phyloP scores from a whole-genome alignment of 2,329 filamentous ascomycete species.

The Nannizzia gypsea region DNA sequence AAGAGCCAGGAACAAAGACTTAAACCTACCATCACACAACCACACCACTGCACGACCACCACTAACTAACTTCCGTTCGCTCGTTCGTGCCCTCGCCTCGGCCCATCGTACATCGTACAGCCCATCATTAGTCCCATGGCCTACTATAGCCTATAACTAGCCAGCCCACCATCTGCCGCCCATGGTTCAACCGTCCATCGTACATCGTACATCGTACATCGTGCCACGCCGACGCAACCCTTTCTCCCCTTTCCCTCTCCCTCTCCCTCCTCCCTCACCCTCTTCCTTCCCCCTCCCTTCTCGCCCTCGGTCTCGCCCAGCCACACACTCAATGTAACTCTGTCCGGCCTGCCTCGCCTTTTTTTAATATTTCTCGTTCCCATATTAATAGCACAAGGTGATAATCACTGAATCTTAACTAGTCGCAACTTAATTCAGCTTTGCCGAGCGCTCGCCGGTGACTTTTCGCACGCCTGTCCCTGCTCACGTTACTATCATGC shows the following conservation, averaged over 20 bases:
- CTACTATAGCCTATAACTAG: too few species aligned
- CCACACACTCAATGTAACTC: neutral
- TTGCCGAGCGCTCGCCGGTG: neutral
- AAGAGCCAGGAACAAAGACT: neutral
- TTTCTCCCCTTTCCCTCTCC: neutral
- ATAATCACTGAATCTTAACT: neutral
- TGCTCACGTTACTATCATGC: too few species aligned
- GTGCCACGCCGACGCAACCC: constrained; percentile 4
- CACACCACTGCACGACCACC: neutral
- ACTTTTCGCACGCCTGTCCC: too few species aligned
- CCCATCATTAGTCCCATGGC: too few species aligned
- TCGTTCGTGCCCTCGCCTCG: neutral
- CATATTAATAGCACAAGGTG: neutral
- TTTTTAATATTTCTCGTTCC: neutral
- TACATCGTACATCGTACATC: neutral
- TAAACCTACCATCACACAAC: neutral
- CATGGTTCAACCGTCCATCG: too few species aligned
- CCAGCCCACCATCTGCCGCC: too few species aligned
- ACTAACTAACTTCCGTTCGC: neutral
- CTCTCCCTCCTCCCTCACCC: neutral
- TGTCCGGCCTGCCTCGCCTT: neutral
- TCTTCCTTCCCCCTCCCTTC: neutral
- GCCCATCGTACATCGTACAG: neutral
- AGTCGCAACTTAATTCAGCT: neutral
- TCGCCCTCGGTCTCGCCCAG: neutral